phyloP scores from a whole-genome alignment of 2,329 filamentous ascomycete species.

The Chrysosporium queenslandicum region DNA sequence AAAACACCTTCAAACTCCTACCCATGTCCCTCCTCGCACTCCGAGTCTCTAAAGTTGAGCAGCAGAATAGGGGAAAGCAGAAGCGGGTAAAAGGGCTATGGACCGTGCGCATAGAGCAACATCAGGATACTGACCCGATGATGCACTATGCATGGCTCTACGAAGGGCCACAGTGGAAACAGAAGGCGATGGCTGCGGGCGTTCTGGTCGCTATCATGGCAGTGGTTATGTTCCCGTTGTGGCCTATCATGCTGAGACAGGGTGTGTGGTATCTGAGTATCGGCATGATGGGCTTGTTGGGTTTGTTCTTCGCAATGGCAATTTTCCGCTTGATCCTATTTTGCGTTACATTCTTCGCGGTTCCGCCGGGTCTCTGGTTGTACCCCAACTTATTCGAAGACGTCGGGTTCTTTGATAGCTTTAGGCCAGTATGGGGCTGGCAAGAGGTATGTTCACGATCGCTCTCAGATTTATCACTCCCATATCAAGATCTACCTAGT shows the following conservation, averaged over 20 bases:
- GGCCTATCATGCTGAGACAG: slow-evolving; percentile 81
- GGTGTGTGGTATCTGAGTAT: slow-evolving; percentile 97
- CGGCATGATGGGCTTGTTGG: slow-evolving; percentile 79
- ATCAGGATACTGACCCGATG: slow-evolving; percentile 61
- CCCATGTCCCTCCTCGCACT: slow-evolving; percentile 90
- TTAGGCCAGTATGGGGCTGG: slow-evolving; percentile 95
- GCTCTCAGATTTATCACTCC: not conserved
- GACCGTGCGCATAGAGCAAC: slow-evolving; percentile 91
- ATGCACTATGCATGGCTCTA: slow-evolving; percentile 96
- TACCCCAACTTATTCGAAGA: slow-evolving; percentile 98
- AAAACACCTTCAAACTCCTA: slow-evolving; percentile 89
- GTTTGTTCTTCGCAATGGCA: slow-evolving; percentile 92
- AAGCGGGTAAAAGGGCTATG: slow-evolving; percentile 93
- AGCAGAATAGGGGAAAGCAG: slow-evolving; percentile 60
- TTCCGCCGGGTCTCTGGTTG: slow-evolving; percentile 86
- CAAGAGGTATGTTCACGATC: slow-evolving; percentile 61
- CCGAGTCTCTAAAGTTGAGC: slow-evolving; percentile 73
- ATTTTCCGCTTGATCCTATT: slow-evolving; percentile 95
- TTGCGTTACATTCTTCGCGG: slow-evolving; percentile 76
- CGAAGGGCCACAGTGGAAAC: slow-evolving; percentile 87
- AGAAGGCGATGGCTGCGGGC: slow-evolving; percentile 78
- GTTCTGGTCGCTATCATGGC: slow-evolving; percentile 76
- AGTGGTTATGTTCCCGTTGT: slow-evolving; percentile 88
- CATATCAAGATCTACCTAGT: slow-evolving; percentile 1
- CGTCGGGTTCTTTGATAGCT: slow-evolving; percentile 95